Percentiles rank a stretch among this genome's conserved stretches.
Conservation (phyloP, 495 filamentous ascomycete genomes). For the Aspergillus coremiiformis region DNA sequence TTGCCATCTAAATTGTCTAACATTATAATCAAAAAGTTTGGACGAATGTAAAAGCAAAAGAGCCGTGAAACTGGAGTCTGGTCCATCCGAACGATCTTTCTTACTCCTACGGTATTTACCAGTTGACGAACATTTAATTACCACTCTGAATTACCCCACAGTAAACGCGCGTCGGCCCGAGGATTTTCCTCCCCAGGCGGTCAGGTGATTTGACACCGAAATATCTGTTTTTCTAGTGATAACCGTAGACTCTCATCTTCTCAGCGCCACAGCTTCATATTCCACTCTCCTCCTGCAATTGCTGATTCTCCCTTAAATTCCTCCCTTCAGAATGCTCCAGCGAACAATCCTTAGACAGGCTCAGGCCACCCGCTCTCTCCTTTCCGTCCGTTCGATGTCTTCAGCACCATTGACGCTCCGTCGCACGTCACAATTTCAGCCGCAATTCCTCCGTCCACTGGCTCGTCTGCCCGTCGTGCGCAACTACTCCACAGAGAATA, state of each 20-base stretch:
- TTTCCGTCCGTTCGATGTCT: slow-evolving; percentile 28
- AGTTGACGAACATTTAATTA: too few relatives aligned
- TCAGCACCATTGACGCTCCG: slow-evolving; percentile 29
- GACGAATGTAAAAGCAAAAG: too few relatives aligned
- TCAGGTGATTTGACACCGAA: neutral
- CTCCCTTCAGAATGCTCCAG: slow-evolving; percentile 36
- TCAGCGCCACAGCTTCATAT: slow-evolving; percentile 1
- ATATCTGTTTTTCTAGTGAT: neutral
- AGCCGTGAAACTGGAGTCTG: neutral
- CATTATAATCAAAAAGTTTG: too few relatives aligned
- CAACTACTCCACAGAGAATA: slow-evolving; percentile 40
- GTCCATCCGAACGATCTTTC: neutral
- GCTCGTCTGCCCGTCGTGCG: slow-evolving; percentile 24
- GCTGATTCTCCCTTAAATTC: slow-evolving; percentile 4
- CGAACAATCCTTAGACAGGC: slow-evolving; percentile 39
- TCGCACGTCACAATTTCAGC: slow-evolving; percentile 34
- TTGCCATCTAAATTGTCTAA: too few relatives aligned
- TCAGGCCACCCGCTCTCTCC: slow-evolving; percentile 34
- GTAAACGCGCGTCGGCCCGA: neutral
- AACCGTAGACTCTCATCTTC: neutral
- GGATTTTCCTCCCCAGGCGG: neutral
- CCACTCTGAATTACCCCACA: neutral
- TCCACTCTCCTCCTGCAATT: neutral
- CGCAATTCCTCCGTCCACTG: slow-evolving; percentile 26
- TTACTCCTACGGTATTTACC: neutral